Base-by-base conservation (phyloP, 108 stramenopile genomes). In the Skeletonema costatum region DNA sequence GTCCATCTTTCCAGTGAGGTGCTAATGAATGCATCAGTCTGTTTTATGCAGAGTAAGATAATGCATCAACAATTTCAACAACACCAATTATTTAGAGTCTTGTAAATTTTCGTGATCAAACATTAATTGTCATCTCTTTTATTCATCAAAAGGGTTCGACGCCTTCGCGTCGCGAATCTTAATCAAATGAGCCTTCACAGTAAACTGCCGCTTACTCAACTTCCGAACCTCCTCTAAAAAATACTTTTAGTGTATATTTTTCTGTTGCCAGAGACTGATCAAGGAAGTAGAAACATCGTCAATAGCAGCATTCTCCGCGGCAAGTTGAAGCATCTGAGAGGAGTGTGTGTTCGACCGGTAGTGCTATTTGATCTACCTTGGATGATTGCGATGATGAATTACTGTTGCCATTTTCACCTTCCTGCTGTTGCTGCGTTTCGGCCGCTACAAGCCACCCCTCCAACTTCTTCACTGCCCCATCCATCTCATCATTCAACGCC, bases 221-320 rank as follows among this genome's bases (percentile, higher is more conserved):
- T 86, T 85, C n/a, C 95, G 73, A 9, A 93, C 89, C 67, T 86
- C 78, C 70, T 89, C 93, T 75, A 94, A 76, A 76, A 83, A 90
- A 90, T 5, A 87, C 87, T 32, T 87, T 87, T 41, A 90, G 74
- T n/a, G 87, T 2, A 94, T 74, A n/a, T 71, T 77, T 2, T 87
- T 85, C 70, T 63, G 73, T 31, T 31, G 88, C 87, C 77, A 96
- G 71, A 19, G 87, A 88, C 61, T 83, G 72, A 80, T 94, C 93
- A 64, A 96, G 71, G 82, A 92, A 96, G 77, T 94, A 96, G 39
- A 96, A 75, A 16, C 81, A 84, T 96, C 96, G 10, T 90, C 85
- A 29, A 93, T 78, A 11, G 92, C 80, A 3, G 88, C 87, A 77
- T 83, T 93, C 64, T 91, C 89, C 0, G 95, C 90, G 36, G 73